Base-by-base conservation (phyloP, 2,329 filamentous ascomycete species). In the Talaromyces sp. region DNA sequence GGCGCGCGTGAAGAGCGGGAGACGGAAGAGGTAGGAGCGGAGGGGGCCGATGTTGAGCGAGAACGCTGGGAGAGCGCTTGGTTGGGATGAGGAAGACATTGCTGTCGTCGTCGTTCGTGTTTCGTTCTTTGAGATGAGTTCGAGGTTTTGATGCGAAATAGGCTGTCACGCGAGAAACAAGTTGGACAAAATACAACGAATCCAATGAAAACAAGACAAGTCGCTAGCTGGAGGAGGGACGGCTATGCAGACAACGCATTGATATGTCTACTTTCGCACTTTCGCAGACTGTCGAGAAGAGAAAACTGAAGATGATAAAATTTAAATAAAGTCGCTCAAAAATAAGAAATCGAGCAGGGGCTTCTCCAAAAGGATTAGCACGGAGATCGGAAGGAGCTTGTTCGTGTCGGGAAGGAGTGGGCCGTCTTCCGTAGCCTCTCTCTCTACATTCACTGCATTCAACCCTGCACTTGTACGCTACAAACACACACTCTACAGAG, bases 1-100 rank as follows among this genome's bases (percentile, higher is more conserved):
- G 19, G 85, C 77, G 60, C 93, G 87, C 31, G 95, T 97, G 75
- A 95, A 93, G 1, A 98, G 83, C 41, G 95, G 94, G n/a, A 98
- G 83, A 58, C 93, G 89, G 66, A 91, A 83, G 69, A 96, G 73
- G 76, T 96, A 97, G 9, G 91, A 91, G 69, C 92, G 89, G 71
- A 93, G 84, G 70, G 92, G 88, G 67, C 84, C 78, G 37, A 89
- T 87, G 78, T 88, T 93, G 78, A 96, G 89, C 65, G 85, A 82
- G 71, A 84, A 70, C 73, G 83, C 74, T 74, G 82, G 81, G 13
- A 83, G 70, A 74, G 83, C 74, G 76, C 81, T 78, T 0, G 77
- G 75, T 57, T 78, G 62, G 8, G 62, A 48, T 27, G 60, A 60
- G 4, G 57, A 41, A 19, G 64, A 61, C 64, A 65, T 65, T 4